Conservation (phyloP, 2,329 filamentous ascomycete species). For the Knoxdaviesia capensis region DNA sequence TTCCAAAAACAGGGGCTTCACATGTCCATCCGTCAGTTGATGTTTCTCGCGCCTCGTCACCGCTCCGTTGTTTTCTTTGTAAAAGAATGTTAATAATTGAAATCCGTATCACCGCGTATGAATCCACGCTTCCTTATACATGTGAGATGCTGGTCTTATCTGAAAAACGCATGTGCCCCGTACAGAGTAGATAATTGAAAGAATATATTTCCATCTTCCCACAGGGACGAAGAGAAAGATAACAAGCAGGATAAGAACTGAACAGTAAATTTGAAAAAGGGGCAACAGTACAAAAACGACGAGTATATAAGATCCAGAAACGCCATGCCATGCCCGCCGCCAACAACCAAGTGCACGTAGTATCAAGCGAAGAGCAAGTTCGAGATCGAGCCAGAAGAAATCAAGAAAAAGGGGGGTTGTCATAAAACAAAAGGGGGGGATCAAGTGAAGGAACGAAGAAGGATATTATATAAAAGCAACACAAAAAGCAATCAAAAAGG, state of each 20-base stretch:
- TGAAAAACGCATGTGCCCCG: no score
- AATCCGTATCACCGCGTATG: no score
- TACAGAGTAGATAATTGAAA: no score
- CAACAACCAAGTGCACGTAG: background rate
- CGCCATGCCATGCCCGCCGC: background rate
- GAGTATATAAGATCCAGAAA: background rate
- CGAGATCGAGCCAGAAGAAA: background rate
- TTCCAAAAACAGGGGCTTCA: no score
- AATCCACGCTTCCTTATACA: no score
- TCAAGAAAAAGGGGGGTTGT: background rate
- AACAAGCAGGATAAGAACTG: background rate
- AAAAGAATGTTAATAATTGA: no score
- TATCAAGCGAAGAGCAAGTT: background rate
- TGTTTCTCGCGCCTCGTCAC: no score
- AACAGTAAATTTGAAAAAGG: background rate
- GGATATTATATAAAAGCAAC: background rate
- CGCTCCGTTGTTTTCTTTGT: no score
- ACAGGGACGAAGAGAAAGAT: background rate
- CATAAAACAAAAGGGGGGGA: background rate
- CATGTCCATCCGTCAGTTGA: no score
- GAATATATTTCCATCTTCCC: background rate
- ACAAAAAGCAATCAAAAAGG: background rate
- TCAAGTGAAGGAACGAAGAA: background rate
- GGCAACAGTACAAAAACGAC: background rate
- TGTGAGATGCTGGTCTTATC: no score